Percentiles rank a stretch among this genome's conserved stretches.
Evolutionary conservation across 2,329 filamentous ascomycete genomes (phyloP).

Genomic region (Leptographium wingfieldii): DNA sequence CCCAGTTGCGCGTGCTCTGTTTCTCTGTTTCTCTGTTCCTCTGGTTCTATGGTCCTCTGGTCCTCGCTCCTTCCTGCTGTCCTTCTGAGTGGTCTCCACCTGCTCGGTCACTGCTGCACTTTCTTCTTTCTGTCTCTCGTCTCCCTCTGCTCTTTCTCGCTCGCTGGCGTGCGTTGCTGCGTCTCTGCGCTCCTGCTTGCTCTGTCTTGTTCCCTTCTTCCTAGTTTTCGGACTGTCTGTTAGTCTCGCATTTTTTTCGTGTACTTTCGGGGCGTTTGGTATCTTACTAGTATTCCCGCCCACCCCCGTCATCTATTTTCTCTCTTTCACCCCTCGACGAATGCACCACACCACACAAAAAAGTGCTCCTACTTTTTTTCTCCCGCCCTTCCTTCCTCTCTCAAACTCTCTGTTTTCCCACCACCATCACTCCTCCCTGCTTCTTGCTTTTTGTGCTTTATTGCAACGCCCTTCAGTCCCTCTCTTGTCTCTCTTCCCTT

Average conservation of each 20-base stretch:
- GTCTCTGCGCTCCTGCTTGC: neutral
- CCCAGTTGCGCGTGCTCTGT: neutral
- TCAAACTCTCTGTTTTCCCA: neutral
- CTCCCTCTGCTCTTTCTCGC: neutral
- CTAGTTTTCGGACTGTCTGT: neutral
- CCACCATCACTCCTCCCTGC: neutral
- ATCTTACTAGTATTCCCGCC: neutral
- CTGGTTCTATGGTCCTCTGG: neutral
- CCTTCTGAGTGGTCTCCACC: neutral
- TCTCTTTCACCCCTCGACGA: slow-evolving; percentile 1
- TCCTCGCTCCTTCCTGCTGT: neutral
- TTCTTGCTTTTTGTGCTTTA: slow-evolving; percentile 4
- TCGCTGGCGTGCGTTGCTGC: neutral
- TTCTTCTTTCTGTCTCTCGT: neutral
- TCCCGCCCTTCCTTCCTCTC: neutral
- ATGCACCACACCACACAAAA: slow-evolving; percentile 1
- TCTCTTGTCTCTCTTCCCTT: slow-evolving; percentile 2
- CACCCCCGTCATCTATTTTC: neutral
- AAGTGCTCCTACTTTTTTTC: slow-evolving; percentile 3
- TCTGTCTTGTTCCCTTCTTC: neutral
- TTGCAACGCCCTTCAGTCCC: slow-evolving; percentile 3
- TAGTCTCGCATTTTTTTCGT: neutral
- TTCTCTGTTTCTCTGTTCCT: too few species aligned
- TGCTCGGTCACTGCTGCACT: neutral
- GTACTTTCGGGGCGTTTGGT: neutral